Base-by-base conservation (phyloP, 768 basidiomycete species). In the Trametes sanguinea region DNA sequence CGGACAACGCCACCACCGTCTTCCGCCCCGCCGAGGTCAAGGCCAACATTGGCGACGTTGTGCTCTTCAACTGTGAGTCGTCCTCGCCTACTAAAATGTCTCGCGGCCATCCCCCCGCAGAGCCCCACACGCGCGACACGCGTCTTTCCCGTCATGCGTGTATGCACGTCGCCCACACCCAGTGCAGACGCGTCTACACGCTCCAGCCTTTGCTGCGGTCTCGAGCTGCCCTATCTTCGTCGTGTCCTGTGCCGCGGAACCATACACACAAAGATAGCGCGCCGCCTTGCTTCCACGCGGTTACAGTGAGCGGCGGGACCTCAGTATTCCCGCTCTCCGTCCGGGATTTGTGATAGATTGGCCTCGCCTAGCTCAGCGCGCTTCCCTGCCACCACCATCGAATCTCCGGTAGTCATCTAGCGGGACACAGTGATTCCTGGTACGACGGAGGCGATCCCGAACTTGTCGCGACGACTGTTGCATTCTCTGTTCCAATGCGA, bases 31-130 rank as follows among this genome's bases (percentile, higher is more conserved):
- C 69, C 47, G 71, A 66, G 40, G 75, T 86, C n/a, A 66, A 55
- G 27, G 86, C 83, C 9, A 59, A 68, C 9, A 55, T 75, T 42
- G 81, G 82, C 35, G 85, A 86, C 64, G 73, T 74, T 13, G 79
- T 87, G 60, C 33, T 77, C 40, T 86, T 87, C 78, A 85, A 84
- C 66, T 87, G 83, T 84, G 67, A 61, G 77, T 67, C 4, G 16
- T 17, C 17, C 29, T 17, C 53, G 40, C 42, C 22, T 48, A 44
- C 8, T 39, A 13, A 7, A 8, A 7, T 39, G 7, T 13, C 13
- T 39, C 39, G 39, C 39, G 7, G 7, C 13, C 13, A 8, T 39
- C 13, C 13, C 13, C 39, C 2, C 39, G 8, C 8, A 7, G 13
- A 8, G 39, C 13, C 39, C 39, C 39, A 39, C 39, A 13, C 39